A percentile compares a stretch with the other conserved stretches of the same genome.
phyloP scores from a whole-genome alignment of 768 basidiomycete species.

The Leccinum broughii region DNA sequence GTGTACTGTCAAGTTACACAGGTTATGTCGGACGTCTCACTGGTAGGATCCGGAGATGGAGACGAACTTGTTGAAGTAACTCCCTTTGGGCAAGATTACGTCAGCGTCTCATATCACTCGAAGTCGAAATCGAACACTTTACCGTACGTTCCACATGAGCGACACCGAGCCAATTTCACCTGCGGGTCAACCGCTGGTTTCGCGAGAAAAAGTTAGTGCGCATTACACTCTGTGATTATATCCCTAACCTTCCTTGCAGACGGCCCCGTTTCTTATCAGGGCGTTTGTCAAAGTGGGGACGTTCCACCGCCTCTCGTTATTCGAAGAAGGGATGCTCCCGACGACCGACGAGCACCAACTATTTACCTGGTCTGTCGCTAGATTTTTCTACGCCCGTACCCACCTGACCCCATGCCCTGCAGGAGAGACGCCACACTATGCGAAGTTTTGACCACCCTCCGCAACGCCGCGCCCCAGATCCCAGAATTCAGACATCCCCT shows the following conservation, averaged over 20 bases:
- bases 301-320: conserved; percentile 71
- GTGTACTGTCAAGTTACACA: too few relatives aligned
- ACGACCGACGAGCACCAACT: conserved; percentile 81
- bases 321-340: conserved; percentile 76
- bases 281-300: conserved; percentile 80
- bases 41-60: too few relatives aligned
- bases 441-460: conserved; percentile 76
- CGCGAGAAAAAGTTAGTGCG: conserved; percentile 55
- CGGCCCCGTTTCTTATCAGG: conserved; percentile 78
- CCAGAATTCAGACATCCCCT: conserved; percentile 80
- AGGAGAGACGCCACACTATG: conserved; percentile 85
- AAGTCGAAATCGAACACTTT: not conserved
- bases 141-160: conserved; percentile 19
- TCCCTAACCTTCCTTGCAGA: conserved; percentile 41
- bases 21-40: too few relatives aligned
- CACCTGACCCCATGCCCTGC: not conserved
- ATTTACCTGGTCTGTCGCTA: conserved; percentile 64
- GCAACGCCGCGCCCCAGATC: conserved; percentile 65
- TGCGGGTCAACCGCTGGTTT: conserved; percentile 47
- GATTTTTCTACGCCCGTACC: not conserved
- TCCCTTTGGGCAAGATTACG: not conserved
- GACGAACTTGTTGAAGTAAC: not conserved
- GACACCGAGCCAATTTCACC: conserved; percentile 45
- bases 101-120: not conserved
- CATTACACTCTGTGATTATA: accelerated